Evolutionary conservation across 495 filamentous ascomycete genomes (phyloP).

Genomic region (Penicillium ochrochloron): DNA sequence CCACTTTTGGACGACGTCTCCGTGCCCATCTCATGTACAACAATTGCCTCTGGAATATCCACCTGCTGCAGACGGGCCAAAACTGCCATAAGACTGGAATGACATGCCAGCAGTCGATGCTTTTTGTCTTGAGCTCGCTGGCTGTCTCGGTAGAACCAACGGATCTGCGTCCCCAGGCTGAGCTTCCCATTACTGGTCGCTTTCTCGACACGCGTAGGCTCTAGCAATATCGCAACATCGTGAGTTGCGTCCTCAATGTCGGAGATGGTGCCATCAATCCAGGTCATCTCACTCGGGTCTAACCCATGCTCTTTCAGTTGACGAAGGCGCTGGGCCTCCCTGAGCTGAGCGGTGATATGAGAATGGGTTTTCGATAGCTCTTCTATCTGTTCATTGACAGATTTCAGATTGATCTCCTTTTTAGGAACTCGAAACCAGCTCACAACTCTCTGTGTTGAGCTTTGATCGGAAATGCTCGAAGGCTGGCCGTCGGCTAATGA

Average conservation of each 20-base stretch:
- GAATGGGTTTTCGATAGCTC: slow-evolving; percentile 30
- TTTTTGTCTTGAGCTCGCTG: slow-evolving; percentile 30
- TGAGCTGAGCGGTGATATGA: slow-evolving; percentile 18
- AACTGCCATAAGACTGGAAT: slow-evolving; percentile 30
- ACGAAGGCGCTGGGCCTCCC: slow-evolving; percentile 1
- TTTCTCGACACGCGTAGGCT: slow-evolving; percentile 25
- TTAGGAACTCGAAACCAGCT: not conserved
- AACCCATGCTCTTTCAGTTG: slow-evolving; percentile 32
- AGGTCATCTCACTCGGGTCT: slow-evolving; percentile 21
- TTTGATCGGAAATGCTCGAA: not conserved
- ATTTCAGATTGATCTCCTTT: slow-evolving; percentile 9
- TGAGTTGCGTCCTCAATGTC: slow-evolving; percentile 29
- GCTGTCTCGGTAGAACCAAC: slow-evolving; percentile 34
- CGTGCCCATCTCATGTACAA: slow-evolving; percentile 4
- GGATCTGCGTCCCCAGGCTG: slow-evolving; percentile 24
- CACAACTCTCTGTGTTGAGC: not conserved
- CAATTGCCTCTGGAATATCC: not conserved
- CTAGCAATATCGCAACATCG: slow-evolving; percentile 27
- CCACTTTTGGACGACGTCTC: not conserved
- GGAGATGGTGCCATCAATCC: slow-evolving; percentile 30
- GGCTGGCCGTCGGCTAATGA: not conserved
- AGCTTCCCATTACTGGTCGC: slow-evolving; percentile 22
- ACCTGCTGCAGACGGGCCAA: slow-evolving; percentile 29
- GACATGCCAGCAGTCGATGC: slow-evolving; percentile 26
- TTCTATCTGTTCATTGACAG: slow-evolving; percentile 28